phyloP scores from a whole-genome alignment of 345 rosid genomes.

The Populus nigra region DNA sequence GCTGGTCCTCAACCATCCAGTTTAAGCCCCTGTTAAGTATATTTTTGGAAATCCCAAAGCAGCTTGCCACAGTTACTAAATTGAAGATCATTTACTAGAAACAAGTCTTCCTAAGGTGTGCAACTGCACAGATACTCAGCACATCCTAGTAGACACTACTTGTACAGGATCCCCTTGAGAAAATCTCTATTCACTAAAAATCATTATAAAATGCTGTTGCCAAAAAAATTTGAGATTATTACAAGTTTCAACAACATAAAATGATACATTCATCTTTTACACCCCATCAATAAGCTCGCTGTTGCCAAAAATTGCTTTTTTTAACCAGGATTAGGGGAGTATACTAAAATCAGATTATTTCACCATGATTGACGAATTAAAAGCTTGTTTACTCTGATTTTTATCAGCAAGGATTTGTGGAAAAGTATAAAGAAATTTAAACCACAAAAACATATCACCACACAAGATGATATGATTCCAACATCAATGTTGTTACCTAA shows the following conservation, averaged over 20 bases:
- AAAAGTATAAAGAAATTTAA: not conserved
- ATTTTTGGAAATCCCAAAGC: not conserved
- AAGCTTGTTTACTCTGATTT: not conserved
- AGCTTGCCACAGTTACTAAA: not conserved
- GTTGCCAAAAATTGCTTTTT: not conserved
- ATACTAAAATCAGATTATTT: not conserved
- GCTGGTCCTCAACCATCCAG: not conserved
- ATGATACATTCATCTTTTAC: not conserved
- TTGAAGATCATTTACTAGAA: not conserved
- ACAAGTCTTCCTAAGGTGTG: not conserved
- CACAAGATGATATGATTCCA: not conserved
- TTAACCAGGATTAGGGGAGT: not conserved
- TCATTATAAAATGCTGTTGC: not conserved
- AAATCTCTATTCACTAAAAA: not conserved
- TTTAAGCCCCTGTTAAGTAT: not conserved
- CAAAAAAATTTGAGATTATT: not conserved
- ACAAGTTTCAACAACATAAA: not conserved
- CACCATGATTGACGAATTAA: not conserved
- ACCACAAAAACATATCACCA: not conserved
- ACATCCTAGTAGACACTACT: not conserved
- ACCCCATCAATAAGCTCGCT: not conserved
- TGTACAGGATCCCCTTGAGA: not conserved
- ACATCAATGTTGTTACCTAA: not conserved
- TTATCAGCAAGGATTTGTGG: not conserved
- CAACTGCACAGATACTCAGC: not conserved